Percentiles rank a stretch among this genome's conserved stretches.
These are phyloP conservation scores for Alternaria sp. DNA, from an alignment of 2,329 filamentous ascomycete genomes.

Conservation along the genomic window DNA sequence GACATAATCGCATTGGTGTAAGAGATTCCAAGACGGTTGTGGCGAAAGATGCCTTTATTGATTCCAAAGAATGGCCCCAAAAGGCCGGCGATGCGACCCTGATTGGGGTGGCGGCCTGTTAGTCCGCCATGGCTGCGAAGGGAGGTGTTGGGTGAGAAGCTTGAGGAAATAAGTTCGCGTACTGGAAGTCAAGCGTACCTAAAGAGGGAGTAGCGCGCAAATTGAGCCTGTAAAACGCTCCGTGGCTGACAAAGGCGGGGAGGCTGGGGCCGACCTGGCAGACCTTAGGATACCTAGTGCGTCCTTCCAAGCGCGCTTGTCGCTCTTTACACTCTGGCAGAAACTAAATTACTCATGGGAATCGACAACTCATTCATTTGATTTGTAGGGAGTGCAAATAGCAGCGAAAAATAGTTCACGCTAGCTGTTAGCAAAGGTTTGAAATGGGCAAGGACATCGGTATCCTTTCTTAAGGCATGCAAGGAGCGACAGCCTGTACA, in stretches of 20 bases:
- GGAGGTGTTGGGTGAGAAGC: neutral
- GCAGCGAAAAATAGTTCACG: neutral
- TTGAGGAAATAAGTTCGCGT: neutral
- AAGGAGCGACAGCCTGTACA: no score
- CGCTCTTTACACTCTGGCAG: neutral
- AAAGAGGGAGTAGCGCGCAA: neutral
- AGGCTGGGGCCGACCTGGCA: neutral
- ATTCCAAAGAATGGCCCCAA: neutral
- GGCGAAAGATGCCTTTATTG: neutral
- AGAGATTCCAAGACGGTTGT: neutral
- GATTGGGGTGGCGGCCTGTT: neutral
- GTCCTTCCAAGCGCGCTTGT: neutral
- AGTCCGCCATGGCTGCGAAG: neutral
- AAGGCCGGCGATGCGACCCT: neutral
- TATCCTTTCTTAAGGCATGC: neutral
- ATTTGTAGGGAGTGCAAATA: neutral
- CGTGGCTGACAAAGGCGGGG: neutral
- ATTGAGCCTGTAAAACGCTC: neutral
- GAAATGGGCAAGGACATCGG: neutral
- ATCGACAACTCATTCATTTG: neutral
- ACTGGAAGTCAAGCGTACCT: neutral
- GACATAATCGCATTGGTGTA: neutral
- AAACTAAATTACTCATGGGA: neutral
- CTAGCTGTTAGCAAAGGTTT: neutral
- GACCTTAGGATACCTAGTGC: neutral